A percentile compares a stretch with the other conserved stretches of the same genome.
Conservation (phyloP, 352 stramenopile species). For the Achlya hypogyna region DNA sequence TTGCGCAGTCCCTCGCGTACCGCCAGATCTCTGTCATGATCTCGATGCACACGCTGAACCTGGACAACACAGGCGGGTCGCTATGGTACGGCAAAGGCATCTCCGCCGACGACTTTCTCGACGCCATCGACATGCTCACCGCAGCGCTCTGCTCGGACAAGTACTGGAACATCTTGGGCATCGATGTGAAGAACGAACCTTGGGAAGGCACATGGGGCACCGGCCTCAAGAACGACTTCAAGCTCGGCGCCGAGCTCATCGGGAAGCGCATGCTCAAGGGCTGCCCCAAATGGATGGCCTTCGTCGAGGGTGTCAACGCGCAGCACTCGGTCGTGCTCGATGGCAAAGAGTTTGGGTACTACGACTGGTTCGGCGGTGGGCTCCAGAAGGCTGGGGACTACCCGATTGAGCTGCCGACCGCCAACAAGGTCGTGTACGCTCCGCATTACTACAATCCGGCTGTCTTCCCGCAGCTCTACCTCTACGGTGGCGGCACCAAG, state of each 20-base stretch:
- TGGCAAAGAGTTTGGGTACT: conserved; percentile 42
- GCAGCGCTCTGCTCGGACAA: conserved; percentile 41
- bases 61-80: conserved; percentile 28
- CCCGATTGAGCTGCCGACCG: conserved; percentile 40
- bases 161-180: conserved; percentile 71
- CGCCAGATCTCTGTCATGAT: conserved; percentile 39
- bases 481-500: conserved; percentile 48
- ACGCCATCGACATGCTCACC: conserved; percentile 31
- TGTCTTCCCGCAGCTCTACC: conserved; percentile 57
- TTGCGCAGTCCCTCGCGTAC: conserved; percentile 34
- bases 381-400: conserved; percentile 43
- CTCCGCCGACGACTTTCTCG: conserved; percentile 33
- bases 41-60: conserved; percentile 50
- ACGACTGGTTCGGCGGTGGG: conserved; percentile 72
- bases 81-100: conserved; percentile 39
- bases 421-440: conserved; percentile 72
- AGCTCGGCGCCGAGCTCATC: conserved; percentile 56
- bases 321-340: conserved; percentile 35
- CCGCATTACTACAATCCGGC: conserved; percentile 76
- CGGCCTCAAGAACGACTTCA: conserved; percentile 50
- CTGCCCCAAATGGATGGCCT: conserved; percentile 63
- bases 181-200: conserved; percentile 63
- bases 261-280: conserved; percentile 62
- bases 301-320: conserved; percentile 65
- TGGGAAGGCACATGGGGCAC: conserved; percentile 45